These are phyloP conservation scores for Leccinum idahoense DNA, from an alignment of 1,284 basidiomycete species.

Conservation along the genomic window DNA sequence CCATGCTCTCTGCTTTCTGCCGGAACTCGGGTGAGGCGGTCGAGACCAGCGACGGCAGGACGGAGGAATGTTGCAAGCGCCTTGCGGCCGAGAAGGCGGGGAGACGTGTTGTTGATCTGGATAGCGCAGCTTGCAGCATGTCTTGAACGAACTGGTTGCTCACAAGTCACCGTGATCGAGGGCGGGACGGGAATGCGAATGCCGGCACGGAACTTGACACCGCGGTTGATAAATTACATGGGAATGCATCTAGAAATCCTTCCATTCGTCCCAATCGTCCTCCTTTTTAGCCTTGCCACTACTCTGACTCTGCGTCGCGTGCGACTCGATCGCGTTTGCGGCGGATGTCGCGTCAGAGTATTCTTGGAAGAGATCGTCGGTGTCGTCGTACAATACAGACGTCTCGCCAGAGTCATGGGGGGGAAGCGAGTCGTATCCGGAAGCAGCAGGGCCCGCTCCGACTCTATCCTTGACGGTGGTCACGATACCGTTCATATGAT, in stretches of 20 bases:
- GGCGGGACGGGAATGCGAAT: background rate
- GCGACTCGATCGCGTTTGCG: constrained; percentile 14
- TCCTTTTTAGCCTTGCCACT: constrained; percentile 37
- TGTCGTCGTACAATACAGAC: constrained; percentile 52
- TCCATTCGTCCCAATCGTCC: constrained; percentile 72
- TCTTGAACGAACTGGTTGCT: background rate
- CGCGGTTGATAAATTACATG: constrained; percentile 8
- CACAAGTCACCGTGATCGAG: background rate
- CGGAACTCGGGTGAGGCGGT: constrained; percentile 66
- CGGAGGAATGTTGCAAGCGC: constrained; percentile 56
- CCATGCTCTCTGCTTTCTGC: constrained; percentile 63
- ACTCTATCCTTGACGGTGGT: constrained; percentile 50
- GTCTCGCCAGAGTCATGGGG: constrained; percentile 49
- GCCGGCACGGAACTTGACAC: constrained; percentile 23
- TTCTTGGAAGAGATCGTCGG: constrained; percentile 53
- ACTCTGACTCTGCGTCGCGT: constrained; percentile 18
- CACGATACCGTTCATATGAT: constrained; percentile 57
- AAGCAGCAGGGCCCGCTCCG: constrained; percentile 37
- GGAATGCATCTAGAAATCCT: constrained; percentile 55
- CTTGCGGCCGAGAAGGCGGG: constrained; percentile 4
- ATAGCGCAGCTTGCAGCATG: constrained; percentile 21
- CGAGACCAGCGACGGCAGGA: constrained; percentile 68
- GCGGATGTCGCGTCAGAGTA: constrained; percentile 33
- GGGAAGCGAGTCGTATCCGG: constrained; percentile 54
- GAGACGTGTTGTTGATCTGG: constrained; percentile 12